Evolutionary conservation across 495 filamentous ascomycete genomes (phyloP).

Genomic region (Aspergillus mulundensis): DNA sequence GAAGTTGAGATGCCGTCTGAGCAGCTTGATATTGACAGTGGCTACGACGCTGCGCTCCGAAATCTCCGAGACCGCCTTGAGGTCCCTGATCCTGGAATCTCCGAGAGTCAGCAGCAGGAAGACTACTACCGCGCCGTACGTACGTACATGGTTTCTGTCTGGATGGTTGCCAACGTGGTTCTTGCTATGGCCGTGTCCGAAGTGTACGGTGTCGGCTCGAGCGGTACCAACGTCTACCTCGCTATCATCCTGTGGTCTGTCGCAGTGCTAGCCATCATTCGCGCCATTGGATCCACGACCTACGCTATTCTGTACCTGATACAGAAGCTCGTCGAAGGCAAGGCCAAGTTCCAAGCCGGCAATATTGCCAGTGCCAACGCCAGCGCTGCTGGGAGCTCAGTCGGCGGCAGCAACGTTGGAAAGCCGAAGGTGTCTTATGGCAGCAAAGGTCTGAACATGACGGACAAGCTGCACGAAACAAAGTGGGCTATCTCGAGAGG

Average conservation of each 20-base stretch:
- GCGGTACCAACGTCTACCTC: conserved; percentile 86
- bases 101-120: conserved; percentile 84
- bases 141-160: conserved; percentile 97
- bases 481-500: conserved; percentile 35
- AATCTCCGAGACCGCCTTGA: conserved; percentile 93
- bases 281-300: conserved; percentile 73
- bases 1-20: conserved; percentile 93
- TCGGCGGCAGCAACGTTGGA: not conserved
- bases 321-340: conserved; percentile 80
- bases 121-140: conserved; percentile 98
- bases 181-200: conserved; percentile 94
- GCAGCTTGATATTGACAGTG: conserved; percentile 96
- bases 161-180: conserved; percentile 90
- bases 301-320: conserved; percentile 80
- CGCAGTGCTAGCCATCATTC: conserved; percentile 76
- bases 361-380: conserved; percentile 33
- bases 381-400: conserved; percentile 25
- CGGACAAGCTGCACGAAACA: conserved; percentile 36
- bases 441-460: conserved; percentile 27
- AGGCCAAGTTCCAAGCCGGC: conserved; percentile 58
- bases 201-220: conserved; percentile 61
- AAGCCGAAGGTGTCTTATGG: conserved; percentile 31
- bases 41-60: conserved; percentile 94
- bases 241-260: conserved; percentile 92
- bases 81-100: conserved; percentile 56